A percentile compares a stretch with the other conserved stretches of the same genome.
phyloP scores from a whole-genome alignment of 2,329 filamentous ascomycete genomes.

The Pestalotiopsis sp. region DNA sequence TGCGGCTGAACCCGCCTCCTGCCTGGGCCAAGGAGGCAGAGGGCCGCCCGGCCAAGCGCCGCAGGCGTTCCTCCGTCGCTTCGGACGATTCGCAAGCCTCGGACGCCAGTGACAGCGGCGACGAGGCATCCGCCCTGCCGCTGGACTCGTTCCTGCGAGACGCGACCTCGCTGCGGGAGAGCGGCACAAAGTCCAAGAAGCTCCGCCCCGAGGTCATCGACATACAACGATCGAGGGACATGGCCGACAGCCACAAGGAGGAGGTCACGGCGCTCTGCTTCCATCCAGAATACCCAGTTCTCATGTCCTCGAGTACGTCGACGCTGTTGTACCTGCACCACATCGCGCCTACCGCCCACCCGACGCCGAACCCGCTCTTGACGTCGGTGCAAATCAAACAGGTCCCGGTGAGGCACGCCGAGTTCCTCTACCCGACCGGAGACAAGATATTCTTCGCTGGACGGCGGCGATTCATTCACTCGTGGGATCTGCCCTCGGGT shows the following conservation, averaged over 20 bases:
- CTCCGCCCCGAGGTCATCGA: constrained; percentile 86
- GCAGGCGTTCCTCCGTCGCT: constrained; percentile 52
- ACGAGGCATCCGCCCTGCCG: constrained; percentile 71
- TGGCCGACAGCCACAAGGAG: constrained; percentile 76
- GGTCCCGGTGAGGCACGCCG: constrained; percentile 81
- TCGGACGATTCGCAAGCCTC: constrained; percentile 35
- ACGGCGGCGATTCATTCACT: constrained; percentile 88
- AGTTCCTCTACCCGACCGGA: constrained; percentile 74
- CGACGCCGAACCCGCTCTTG: constrained; percentile 83
- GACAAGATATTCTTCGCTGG: constrained; percentile 87
- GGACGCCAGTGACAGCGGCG: constrained; percentile 30
- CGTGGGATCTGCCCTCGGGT: constrained; percentile 86
- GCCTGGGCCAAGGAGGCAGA: constrained; percentile 60
- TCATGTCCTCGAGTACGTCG: constrained; percentile 86
- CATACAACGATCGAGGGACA: constrained; percentile 86
- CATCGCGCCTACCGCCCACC: constrained; percentile 73
- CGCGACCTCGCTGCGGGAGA: constrained; percentile 65
- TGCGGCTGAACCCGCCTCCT: constrained; percentile 61
- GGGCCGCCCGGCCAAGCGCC: constrained; percentile 52
- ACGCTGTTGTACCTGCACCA: constrained; percentile 89
- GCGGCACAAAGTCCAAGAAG: constrained; percentile 63
- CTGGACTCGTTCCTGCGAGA: constrained; percentile 80
- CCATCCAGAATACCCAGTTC: constrained; percentile 84
- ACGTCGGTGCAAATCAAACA: constrained; percentile 86
- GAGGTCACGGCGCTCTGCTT: constrained; percentile 84